A percentile compares a stretch with the other conserved stretches of the same genome.
Evolutionary conservation across 495 filamentous ascomycete species (phyloP).

Genomic region (Ascodesmis nigricans): DNA sequence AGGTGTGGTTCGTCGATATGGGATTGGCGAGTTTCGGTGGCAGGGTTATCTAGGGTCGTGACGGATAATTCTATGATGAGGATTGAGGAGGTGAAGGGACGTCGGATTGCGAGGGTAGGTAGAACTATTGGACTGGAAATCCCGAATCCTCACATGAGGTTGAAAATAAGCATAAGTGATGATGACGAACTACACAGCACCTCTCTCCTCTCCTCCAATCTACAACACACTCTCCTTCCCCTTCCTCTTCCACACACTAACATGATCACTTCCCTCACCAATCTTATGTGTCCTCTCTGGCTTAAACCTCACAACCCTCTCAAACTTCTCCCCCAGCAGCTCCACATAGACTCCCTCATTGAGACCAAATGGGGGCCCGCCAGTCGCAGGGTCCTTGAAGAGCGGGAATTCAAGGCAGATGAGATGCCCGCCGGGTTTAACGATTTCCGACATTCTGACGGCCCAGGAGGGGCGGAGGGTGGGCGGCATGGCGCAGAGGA

Average conservation of each 20-base stretch:
- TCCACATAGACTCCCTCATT: constrained; percentile 39
- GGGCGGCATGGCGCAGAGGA: constrained; percentile 55
- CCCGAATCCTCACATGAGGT: no score
- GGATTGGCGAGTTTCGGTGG: no score
- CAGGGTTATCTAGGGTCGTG: no score
- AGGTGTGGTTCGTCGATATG: no score
- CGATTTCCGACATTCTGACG: constrained; percentile 37
- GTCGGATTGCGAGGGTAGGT: no score
- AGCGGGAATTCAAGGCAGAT: constrained; percentile 69
- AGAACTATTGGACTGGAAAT: no score
- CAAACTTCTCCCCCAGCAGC: constrained; percentile 28
- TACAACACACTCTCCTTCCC: background rate
- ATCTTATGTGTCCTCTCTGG: constrained; percentile 46
- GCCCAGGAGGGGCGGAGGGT: constrained; percentile 47
- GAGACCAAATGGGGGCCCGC: constrained; percentile 50
- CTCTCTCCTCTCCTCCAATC: no score
- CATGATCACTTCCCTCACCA: constrained; percentile 38
- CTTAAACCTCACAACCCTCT: constrained; percentile 39
- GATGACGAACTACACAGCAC: no score
- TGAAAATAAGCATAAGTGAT: no score
- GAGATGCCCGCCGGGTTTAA: constrained; percentile 37
- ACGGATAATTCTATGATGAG: no score
- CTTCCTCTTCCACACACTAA: constrained; percentile 31
- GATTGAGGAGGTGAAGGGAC: no score
- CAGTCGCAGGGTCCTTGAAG: constrained; percentile 35